phyloP scores from a whole-genome alignment of 2,329 filamentous ascomycete species.

The Fusarium sp. region DNA sequence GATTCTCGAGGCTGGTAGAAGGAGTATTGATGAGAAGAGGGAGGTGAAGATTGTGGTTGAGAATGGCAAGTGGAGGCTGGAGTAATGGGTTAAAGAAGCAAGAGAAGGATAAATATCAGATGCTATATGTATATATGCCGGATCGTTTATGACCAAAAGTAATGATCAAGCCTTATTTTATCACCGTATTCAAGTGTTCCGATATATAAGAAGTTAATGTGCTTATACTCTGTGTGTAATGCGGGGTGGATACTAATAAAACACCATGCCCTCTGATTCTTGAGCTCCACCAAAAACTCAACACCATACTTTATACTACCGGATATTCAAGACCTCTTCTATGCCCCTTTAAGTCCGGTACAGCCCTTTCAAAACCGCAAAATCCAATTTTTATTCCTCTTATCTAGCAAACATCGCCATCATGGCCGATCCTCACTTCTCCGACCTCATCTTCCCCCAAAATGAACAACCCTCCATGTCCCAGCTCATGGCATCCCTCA shows the following conservation, averaged over 20 bases:
- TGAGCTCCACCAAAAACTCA: slow-evolving; percentile 43
- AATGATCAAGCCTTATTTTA: slow-evolving; percentile 28
- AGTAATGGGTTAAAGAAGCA: slow-evolving; percentile 50
- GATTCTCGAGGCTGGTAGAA: slow-evolving; percentile 87
- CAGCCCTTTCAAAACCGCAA: neutral
- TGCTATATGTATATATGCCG: slow-evolving; percentile 17
- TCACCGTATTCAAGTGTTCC: neutral
- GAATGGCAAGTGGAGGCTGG: slow-evolving; percentile 76
- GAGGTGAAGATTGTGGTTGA: slow-evolving; percentile 79
- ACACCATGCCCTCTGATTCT: slow-evolving; percentile 17
- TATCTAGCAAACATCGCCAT: neutral
- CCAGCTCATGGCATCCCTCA: slow-evolving; percentile 77
- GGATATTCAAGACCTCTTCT: neutral
- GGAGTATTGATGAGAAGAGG: slow-evolving; percentile 85
- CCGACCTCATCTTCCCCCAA: slow-evolving; percentile 64
- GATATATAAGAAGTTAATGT: neutral
- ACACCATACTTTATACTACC: slow-evolving; percentile 10
- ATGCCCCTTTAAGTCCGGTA: no score
- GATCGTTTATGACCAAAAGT: slow-evolving; percentile 35
- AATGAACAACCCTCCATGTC: slow-evolving; percentile 78
- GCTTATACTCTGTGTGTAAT: slow-evolving; percentile 11
- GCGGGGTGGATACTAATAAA: slow-evolving; percentile 35
- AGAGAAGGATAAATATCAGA: slow-evolving; percentile 23
- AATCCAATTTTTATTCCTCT: no score
- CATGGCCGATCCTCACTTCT: slow-evolving; percentile 50